These are phyloP conservation scores for Bauhinia variegata DNA, from an alignment of 306 rosid genomes.

Conservation along the genomic window DNA sequence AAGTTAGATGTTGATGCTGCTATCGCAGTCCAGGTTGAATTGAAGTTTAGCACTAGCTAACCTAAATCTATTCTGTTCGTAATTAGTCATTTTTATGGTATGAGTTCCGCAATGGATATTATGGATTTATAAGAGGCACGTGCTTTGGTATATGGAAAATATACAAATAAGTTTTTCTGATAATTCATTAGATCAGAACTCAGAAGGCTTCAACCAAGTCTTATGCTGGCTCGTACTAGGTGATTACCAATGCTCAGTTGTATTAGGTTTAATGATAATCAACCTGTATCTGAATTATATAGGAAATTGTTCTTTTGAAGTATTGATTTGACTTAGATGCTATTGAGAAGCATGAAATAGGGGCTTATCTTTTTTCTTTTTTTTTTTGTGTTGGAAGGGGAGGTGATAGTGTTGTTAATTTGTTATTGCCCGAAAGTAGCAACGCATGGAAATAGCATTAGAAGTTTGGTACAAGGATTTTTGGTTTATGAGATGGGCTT, in stretches of 20 bases:
- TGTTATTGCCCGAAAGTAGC: conserved; percentile 17
- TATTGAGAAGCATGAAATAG: conserved; percentile 9
- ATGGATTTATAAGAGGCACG: not conserved
- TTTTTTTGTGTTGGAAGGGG: not conserved
- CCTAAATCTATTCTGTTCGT: conserved; percentile 2
- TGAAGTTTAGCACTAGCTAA: conserved; percentile 14
- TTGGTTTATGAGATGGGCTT: not conserved
- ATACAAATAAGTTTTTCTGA: not conserved
- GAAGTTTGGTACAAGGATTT: not conserved
- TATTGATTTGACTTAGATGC: conserved; percentile 10
- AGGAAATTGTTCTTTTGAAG: conserved; percentile 9
- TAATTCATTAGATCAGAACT: not conserved
- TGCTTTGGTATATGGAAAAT: not conserved
- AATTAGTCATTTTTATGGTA: not conserved
- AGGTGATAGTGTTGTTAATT: conserved; percentile 7
- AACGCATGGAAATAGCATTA: not conserved
- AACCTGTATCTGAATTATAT: not conserved
- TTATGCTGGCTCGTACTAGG: not conserved
- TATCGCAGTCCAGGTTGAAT: conserved; percentile 6
- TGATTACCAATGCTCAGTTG: not conserved
- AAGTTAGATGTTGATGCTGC: not conserved
- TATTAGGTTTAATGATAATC: not conserved
- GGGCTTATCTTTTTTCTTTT: too few relatives aligned
- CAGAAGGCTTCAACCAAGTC: conserved; percentile 3
- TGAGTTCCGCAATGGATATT: not conserved